These are phyloP conservation scores for Colletotrichum trifolii DNA, from an alignment of 2,329 filamentous ascomycete species.

Conservation along the genomic window DNA sequence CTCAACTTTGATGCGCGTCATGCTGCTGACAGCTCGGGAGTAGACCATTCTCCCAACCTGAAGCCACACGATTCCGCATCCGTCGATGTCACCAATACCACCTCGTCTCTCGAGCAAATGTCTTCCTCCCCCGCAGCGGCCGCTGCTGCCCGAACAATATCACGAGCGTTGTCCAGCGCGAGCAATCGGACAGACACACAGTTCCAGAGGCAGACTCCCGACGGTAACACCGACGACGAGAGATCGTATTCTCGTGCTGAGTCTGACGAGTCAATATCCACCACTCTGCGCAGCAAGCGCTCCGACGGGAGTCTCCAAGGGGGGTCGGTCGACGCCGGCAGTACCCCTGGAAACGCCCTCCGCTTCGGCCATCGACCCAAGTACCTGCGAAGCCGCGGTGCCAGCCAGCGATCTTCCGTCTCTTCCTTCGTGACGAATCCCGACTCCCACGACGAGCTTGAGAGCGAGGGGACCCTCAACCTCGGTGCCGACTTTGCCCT, in stretches of 20 bases:
- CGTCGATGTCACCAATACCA: conserved; percentile 53
- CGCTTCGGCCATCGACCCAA: conserved; percentile 62
- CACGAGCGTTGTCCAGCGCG: conserved; percentile 61
- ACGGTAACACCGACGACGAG: conserved; percentile 43
- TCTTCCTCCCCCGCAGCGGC: conserved; percentile 68
- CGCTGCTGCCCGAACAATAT: conserved; percentile 63
- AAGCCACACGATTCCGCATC: conserved; percentile 40
- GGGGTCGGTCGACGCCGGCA: conserved; percentile 55
- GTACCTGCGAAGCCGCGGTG: conserved; percentile 67
- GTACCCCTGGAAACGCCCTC: conserved; percentile 59
- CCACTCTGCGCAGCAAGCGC: conserved; percentile 44
- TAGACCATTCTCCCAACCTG: conserved; percentile 27
- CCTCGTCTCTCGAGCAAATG: conserved; percentile 63
- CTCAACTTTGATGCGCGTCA: conserved; percentile 15
- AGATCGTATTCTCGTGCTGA: conserved; percentile 45
- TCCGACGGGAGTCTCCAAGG: conserved; percentile 48
- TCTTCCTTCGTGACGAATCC: conserved; percentile 68
- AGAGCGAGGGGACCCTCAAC: conserved; percentile 79
- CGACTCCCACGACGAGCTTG: conserved; percentile 68
- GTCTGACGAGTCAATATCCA: conserved; percentile 39
- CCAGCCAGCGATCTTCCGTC: conserved; percentile 69
- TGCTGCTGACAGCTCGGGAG: conserved; percentile 4
- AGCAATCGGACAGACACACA: conserved; percentile 45
- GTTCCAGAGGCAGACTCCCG: conserved; percentile 38
- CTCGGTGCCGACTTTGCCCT: conserved; percentile 80